These are phyloP conservation scores for Leucaena leucocephala DNA, from an alignment of 306 rosid species.

Conservation along the genomic window DNA sequence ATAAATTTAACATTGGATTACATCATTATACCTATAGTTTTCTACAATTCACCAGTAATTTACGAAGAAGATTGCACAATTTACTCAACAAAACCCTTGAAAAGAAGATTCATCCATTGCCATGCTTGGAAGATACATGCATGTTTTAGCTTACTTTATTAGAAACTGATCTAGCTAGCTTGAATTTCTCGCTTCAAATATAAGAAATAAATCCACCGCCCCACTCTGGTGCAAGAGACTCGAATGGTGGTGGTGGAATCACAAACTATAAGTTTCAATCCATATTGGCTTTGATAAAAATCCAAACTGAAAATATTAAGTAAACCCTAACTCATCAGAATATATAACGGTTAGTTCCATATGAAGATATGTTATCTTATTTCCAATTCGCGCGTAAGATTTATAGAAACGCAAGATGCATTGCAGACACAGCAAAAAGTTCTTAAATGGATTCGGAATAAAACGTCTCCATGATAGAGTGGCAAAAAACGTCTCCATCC, in stretches of 20 bases:
- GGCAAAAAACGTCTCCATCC: too few species aligned
- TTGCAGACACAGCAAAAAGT: too few species aligned
- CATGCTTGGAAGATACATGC: conserved; percentile 32
- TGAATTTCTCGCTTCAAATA: conserved; percentile 6
- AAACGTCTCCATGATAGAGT: too few species aligned
- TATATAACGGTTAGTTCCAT: too few species aligned
- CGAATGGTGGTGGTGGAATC: not conserved
- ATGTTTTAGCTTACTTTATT: not conserved
- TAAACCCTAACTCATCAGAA: too few species aligned
- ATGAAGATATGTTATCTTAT: too few species aligned
- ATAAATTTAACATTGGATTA: not conserved
- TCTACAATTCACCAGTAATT: not conserved
- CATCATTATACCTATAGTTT: not conserved
- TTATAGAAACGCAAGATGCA: too few species aligned
- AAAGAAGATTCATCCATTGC: conserved; percentile 15
- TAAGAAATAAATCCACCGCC: not conserved
- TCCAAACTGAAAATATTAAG: too few species aligned
- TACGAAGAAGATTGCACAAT: not conserved
- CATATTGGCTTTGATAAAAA: not conserved
- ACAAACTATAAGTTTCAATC: not conserved
- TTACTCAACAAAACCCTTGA: not conserved
- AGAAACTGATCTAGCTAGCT: not conserved
- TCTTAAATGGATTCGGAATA: too few species aligned
- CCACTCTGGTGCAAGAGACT: not conserved
- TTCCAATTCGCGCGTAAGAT: too few species aligned